phyloP scores from a whole-genome alignment of 495 filamentous ascomycete genomes.

The Neurospora sublineolata region DNA sequence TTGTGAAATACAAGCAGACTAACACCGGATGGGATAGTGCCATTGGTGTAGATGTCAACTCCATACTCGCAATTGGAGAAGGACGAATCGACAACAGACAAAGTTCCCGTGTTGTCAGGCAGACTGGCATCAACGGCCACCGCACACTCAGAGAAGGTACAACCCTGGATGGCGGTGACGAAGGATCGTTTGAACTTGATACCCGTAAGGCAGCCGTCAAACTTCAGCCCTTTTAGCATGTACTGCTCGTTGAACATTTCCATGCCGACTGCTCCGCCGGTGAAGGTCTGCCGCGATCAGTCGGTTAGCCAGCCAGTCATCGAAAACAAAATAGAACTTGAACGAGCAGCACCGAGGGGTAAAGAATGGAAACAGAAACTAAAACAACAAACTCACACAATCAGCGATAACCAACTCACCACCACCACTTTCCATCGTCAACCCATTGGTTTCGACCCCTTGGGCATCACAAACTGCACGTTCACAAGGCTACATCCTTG shows the following conservation, averaged over 20 bases:
- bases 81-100: constrained; percentile 39
- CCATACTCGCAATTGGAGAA: constrained; percentile 36
- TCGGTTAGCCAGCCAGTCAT: background rate
- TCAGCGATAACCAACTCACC: constrained; percentile 36
- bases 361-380: background rate
- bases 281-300: constrained; percentile 23
- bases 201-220: background rate
- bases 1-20: constrained; percentile 48
- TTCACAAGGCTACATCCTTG: background rate
- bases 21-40: constrained; percentile 22
- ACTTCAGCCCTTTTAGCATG: constrained; percentile 19
- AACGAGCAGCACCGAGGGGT: background rate
- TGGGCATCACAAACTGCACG: constrained; percentile 25
- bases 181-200: background rate
- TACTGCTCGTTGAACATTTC: constrained; percentile 41
- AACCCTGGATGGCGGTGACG: background rate
- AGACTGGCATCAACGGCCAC: constrained; percentile 44
- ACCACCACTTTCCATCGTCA: constrained; percentile 28
- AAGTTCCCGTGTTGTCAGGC: constrained; percentile 27
- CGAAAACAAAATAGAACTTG: background rate
- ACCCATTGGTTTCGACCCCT: constrained; percentile 32
- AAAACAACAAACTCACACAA: constrained; percentile 25
- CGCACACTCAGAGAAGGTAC: constrained; percentile 37
- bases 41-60: constrained; percentile 28
- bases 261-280: constrained; percentile 39